phyloP scores from a whole-genome alignment of 2,329 filamentous ascomycete species.

The Grosmannia clavigera region DNA sequence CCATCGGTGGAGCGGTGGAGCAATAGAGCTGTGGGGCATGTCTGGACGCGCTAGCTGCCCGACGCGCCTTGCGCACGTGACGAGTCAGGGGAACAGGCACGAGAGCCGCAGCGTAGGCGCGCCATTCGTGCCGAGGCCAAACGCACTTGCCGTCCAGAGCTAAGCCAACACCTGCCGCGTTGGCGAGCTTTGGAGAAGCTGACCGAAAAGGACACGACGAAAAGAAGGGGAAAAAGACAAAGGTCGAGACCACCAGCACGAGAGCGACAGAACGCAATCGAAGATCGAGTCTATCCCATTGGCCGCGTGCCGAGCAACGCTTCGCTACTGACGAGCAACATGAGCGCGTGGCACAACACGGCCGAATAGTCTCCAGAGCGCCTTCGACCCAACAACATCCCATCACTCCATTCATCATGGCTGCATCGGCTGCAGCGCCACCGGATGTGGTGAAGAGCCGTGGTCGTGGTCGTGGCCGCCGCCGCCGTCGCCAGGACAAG shows the following conservation, averaged over 20 bases:
- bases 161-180: not conserved
- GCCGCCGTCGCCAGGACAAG: slow-evolving; percentile 53
- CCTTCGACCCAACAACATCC: not conserved
- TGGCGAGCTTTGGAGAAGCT: not conserved
- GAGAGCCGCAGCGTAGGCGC: too few relatives aligned
- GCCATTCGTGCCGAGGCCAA: not conserved
- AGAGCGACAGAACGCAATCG: not conserved
- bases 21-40: too few relatives aligned
- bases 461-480: slow-evolving; percentile 20
- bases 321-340: not conserved
- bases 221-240: not conserved
- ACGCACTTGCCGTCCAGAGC: not conserved
- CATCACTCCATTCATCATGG: slow-evolving; percentile 1
- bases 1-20: not conserved
- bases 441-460: not conserved
- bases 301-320: not conserved
- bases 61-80: too few relatives aligned
- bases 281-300: not conserved
- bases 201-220: not conserved
- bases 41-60: too few relatives aligned
- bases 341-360: not conserved
- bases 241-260: not conserved
- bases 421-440: not conserved
- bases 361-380: not conserved
- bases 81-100: too few relatives aligned